phyloP scores from a whole-genome alignment of 2,329 filamentous ascomycete species.

The Emergomyces orientalis region DNA sequence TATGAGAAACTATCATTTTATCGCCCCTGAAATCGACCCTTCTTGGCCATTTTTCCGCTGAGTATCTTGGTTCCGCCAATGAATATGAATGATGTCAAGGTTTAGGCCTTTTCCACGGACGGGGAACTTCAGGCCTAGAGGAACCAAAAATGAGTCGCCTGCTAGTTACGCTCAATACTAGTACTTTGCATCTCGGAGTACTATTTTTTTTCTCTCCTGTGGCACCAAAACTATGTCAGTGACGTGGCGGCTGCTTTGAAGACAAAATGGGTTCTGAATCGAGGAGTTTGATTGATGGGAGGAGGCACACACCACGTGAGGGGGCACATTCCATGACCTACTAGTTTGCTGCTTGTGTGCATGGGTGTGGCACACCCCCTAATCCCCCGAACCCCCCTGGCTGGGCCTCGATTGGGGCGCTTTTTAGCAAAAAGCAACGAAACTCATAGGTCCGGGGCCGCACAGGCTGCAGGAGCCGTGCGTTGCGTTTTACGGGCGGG shows the following conservation, averaged over 20 bases:
- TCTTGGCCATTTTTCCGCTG: background rate
- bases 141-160: background rate
- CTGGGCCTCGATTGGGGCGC: background rate
- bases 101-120: background rate
- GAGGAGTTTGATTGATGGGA: background rate
- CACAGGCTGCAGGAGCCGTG: background rate
- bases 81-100: background rate
- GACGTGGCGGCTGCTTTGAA: background rate
- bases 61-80: background rate
- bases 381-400: too few species aligned
- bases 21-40: background rate
- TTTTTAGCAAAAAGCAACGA: background rate
- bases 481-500: background rate
- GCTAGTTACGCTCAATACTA: background rate
- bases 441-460: background rate
- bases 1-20: background rate
- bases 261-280: background rate
- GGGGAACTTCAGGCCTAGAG: background rate
- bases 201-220: background rate
- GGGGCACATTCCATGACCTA: background rate
- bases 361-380: too few species aligned
- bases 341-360: too few species aligned
- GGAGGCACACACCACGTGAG: background rate
- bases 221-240: background rate
- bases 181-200: too few species aligned